These are phyloP conservation scores for Pyrenopolyporus hunteri DNA, from an alignment of 495 filamentous ascomycete genomes.

Conservation along the genomic window DNA sequence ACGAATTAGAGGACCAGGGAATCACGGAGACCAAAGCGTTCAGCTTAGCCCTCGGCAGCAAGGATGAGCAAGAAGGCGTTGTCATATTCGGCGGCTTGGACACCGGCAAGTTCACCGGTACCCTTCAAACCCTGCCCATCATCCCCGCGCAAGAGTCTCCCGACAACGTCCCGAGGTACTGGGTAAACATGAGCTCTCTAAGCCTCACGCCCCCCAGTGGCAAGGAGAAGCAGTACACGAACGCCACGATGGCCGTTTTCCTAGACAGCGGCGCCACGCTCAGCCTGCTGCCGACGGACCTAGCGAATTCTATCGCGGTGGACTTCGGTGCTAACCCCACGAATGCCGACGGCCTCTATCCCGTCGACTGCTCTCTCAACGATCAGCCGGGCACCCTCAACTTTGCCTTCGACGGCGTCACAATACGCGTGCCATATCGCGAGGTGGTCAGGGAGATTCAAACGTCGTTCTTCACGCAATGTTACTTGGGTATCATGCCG, in stretches of 20 bases:
- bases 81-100: constrained; percentile 94
- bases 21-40: constrained; percentile 54
- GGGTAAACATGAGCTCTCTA: constrained; percentile 68
- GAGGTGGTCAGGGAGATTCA: constrained; percentile 59
- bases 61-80: constrained; percentile 63
- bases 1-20: constrained; percentile 49
- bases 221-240: constrained; percentile 51
- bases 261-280: constrained; percentile 90
- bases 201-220: constrained; percentile 55
- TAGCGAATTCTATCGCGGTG: constrained; percentile 66
- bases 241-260: constrained; percentile 67
- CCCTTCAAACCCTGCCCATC: constrained; percentile 71
- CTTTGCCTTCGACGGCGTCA: constrained; percentile 75
- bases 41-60: constrained; percentile 55
- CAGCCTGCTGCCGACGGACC: constrained; percentile 76
- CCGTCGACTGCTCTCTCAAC: constrained; percentile 74
- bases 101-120: constrained; percentile 78
- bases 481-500: constrained; percentile 78
- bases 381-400: constrained; percentile 67
- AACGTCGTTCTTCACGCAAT: constrained; percentile 57
- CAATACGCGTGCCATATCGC: constrained; percentile 67
- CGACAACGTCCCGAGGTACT: constrained; percentile 54
- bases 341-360: constrained; percentile 61
- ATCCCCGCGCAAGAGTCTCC: constrained; percentile 53
- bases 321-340: constrained; percentile 65